Evolutionary conservation across 148 eudicot species (phyloP), one percentile per base, ranked within the genome.

Genomic region (Rhododendron kiyosumense): DNA sequence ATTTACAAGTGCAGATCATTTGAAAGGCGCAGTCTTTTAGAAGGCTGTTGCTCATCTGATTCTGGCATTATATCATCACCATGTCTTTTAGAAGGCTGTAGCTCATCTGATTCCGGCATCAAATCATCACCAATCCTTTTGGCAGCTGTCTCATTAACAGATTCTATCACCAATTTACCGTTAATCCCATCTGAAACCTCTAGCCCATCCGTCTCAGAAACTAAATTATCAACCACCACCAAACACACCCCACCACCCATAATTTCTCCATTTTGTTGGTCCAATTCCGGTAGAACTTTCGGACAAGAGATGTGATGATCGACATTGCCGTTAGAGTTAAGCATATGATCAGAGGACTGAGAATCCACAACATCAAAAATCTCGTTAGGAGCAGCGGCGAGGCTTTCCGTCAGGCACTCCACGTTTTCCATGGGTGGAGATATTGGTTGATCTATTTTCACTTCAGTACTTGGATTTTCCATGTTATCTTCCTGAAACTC

Each of bases 381-480:
- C 85, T 87, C 93, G 87, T 86, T 86, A 45, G 93, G 86, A 85
- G 89, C 92, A 84, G 92, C 89, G 57, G 76, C 88, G 71, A 88
- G 86, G 82, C 88, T 84, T 78, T 91, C 90, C 6, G 89, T 86
- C 84, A 87, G 34, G 81, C 83, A 82, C 82, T 90, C 92, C 17
- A 59, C 22, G 22, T 79, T 85, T 54, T 80, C 91, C 38, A 52
- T 32, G 1, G 69, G 57, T 28, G 81, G 67, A 48, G 81, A 85
- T 14, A 46, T 81, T 28, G 90, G 84, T 63, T 85, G 89, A 88
- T 85, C 83, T 0, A 78, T 4, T 69, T 78, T 86, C 84, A 85
- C 89, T 63, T 81, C 87, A 14, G 52, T 75, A 84, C 34, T 32
- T 24, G 51, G 81, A 36, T 85, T 82, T 65, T 41, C 83, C 45